phyloP scores from a whole-genome alignment of 306 rosid species.

The Cicer cuneatum region DNA sequence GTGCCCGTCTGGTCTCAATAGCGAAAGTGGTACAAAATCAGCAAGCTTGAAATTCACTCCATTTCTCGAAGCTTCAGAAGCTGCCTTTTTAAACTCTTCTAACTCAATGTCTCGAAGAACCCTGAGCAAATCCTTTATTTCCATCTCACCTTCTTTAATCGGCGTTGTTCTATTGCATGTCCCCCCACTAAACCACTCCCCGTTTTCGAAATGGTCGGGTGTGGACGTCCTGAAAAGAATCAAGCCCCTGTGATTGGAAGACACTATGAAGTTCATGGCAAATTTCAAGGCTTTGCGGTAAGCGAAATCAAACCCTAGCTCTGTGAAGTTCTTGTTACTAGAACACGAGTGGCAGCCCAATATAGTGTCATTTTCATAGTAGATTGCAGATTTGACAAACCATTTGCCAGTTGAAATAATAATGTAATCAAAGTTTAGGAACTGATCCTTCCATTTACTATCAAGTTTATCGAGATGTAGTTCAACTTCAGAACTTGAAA shows the following conservation, averaged over 20 bases:
- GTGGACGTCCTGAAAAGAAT: slow-evolving; percentile 85
- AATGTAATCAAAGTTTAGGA: slow-evolving; percentile 66
- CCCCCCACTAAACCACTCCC: slow-evolving; percentile 96
- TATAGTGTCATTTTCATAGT: slow-evolving; percentile 69
- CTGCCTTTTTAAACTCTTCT: slow-evolving; percentile 68
- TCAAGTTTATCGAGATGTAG: slow-evolving; percentile 78
- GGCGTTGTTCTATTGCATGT: slow-evolving; percentile 78
- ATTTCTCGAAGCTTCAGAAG: slow-evolving; percentile 54
- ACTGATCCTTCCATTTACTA: slow-evolving; percentile 67
- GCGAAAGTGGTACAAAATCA: slow-evolving; percentile 69
- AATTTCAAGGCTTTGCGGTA: slow-evolving; percentile 76
- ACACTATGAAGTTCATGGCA: slow-evolving; percentile 63
- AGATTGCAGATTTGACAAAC: slow-evolving; percentile 90
- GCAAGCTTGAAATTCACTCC: slow-evolving; percentile 77
- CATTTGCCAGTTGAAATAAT: slow-evolving; percentile 91
- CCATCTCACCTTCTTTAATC: slow-evolving; percentile 75
- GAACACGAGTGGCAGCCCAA: slow-evolving; percentile 89
- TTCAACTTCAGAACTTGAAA: slow-evolving; percentile 89
- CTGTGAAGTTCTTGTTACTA: slow-evolving; percentile 60
- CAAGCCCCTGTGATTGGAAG: slow-evolving; percentile 78
- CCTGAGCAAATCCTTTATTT: slow-evolving; percentile 60
- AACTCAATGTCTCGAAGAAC: slow-evolving; percentile 68
- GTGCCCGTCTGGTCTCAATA: slow-evolving; percentile 95
- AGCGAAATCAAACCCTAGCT: slow-evolving; percentile 80
- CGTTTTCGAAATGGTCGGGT: slow-evolving; percentile 94